Conservation (phyloP, 1,284 basidiomycete species). For the Marasmius sp. region DNA sequence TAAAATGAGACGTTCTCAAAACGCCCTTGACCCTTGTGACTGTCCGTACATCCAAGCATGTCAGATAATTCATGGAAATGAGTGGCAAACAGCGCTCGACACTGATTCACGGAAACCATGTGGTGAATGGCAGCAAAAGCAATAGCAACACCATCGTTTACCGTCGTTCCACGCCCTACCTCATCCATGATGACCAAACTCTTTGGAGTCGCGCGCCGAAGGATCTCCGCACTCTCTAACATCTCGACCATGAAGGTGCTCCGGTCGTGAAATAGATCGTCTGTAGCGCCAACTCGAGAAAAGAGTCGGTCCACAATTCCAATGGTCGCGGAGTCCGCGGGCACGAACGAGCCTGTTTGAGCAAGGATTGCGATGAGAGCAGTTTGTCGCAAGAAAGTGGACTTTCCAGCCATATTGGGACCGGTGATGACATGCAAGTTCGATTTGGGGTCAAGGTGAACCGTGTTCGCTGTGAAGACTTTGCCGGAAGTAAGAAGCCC, state of each 20-base stretch:
- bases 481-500: slow-evolving; percentile 78
- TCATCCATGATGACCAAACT: slow-evolving; percentile 98
- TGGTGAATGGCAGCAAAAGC: slow-evolving; percentile 91
- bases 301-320: slow-evolving; percentile 93
- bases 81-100: slow-evolving; percentile 90
- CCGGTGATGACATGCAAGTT: slow-evolving; percentile 87
- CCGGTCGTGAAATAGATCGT: slow-evolving; percentile 90
- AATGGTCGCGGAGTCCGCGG: slow-evolving; percentile 76
- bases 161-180: slow-evolving; percentile 93
- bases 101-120: slow-evolving; percentile 71
- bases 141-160: slow-evolving; percentile 89
- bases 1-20: slow-evolving; percentile 77
- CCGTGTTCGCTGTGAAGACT: slow-evolving; percentile 82
- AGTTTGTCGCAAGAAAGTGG: slow-evolving; percentile 88
- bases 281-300: slow-evolving; percentile 93
- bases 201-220: slow-evolving; percentile 76
- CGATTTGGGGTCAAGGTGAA: slow-evolving; percentile 58
- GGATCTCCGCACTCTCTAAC: slow-evolving; percentile 82
- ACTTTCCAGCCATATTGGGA: slow-evolving; percentile 97
- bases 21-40: slow-evolving; percentile 38
- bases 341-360: slow-evolving; percentile 92
- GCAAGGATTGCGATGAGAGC: slow-evolving; percentile 91
- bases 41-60: slow-evolving; percentile 64
- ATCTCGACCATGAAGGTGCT: slow-evolving; percentile 96
- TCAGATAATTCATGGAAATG: slow-evolving; percentile 95